These are phyloP conservation scores for Aspergillus japonicus DNA, from an alignment of 2,329 filamentous ascomycete genomes.

Conservation along the genomic window DNA sequence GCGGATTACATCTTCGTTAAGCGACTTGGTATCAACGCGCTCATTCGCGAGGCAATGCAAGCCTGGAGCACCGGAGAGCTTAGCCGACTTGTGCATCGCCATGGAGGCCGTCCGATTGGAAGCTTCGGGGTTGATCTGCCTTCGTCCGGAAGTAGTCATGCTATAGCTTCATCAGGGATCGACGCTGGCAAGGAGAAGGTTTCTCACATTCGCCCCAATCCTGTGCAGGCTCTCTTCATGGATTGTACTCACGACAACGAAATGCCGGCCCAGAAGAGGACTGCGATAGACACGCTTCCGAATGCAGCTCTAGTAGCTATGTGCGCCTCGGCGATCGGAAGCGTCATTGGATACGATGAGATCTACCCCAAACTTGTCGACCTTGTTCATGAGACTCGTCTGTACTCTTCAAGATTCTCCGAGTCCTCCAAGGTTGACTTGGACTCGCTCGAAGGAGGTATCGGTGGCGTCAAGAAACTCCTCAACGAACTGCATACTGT, in stretches of 20 bases:
- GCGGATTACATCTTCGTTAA: constrained; percentile 97
- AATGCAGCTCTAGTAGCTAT: constrained; percentile 93
- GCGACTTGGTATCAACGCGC: constrained; percentile 80
- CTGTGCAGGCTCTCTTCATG: constrained; percentile 95
- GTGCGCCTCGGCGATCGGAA: constrained; percentile 91
- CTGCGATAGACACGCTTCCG: constrained; percentile 88
- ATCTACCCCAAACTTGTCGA: constrained; percentile 93
- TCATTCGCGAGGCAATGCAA: constrained; percentile 98
- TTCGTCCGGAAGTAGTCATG: constrained; percentile 57
- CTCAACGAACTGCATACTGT: constrained; percentile 91
- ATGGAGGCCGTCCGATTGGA: constrained; percentile 90
- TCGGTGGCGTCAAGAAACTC: constrained; percentile 85
- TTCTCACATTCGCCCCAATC: constrained; percentile 78
- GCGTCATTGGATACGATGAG: constrained; percentile 97
- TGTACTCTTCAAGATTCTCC: constrained; percentile 78
- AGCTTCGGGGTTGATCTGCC: constrained; percentile 95
- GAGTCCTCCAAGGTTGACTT: constrained; percentile 45
- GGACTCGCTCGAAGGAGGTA: constrained; percentile 73
- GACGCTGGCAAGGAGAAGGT: constrained; percentile 59
- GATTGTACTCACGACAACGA: constrained; percentile 99
- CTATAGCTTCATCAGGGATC: constrained; percentile 35
- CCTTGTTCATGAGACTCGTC: constrained; percentile 80
- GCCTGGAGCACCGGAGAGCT: constrained; percentile 93
- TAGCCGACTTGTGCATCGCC: constrained; percentile 86
- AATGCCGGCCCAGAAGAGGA: constrained; percentile 89